Percentiles rank a stretch among this genome's conserved stretches.
phyloP scores from a whole-genome alignment of 345 rosid genomes.

The Corchorus olitorius region DNA sequence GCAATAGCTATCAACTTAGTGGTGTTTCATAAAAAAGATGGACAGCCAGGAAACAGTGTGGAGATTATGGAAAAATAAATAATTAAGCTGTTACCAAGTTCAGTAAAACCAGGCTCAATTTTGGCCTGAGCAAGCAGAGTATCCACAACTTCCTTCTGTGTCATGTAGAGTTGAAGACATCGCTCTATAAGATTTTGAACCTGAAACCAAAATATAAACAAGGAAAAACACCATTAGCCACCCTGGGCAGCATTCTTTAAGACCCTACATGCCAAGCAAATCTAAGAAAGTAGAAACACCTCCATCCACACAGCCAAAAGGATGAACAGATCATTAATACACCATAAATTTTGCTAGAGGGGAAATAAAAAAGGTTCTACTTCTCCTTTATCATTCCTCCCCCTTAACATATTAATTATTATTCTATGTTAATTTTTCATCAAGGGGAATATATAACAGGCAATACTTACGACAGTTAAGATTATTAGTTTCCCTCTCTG shows the following conservation, averaged over 20 bases:
- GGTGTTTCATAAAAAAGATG: neutral
- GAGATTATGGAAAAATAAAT: conserved; percentile 9
- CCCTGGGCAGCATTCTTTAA: neutral
- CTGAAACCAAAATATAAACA: conserved; percentile 41
- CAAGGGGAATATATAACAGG: neutral
- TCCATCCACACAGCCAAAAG: neutral
- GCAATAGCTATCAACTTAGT: neutral
- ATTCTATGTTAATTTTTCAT: neutral
- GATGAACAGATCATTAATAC: neutral
- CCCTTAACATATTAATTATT: neutral
- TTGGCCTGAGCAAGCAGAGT: conserved; percentile 82
- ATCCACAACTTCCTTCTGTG: conserved; percentile 88
- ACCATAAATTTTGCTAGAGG: neutral
- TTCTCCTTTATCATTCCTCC: neutral
- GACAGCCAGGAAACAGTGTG: neutral
- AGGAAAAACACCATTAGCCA: conserved; percentile 1
- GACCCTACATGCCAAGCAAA: neutral
- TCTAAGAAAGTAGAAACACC: neutral
- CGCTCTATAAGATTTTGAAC: conserved; percentile 95
- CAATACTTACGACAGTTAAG: neutral
- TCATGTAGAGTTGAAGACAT: conserved; percentile 96
- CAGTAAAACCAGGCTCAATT: conserved; percentile 97
- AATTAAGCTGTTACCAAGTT: conserved; percentile 61
- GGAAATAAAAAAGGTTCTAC: neutral
- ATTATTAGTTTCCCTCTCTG: neutral